Percentiles rank a stretch among this genome's conserved stretches.
phyloP scores from a whole-genome alignment of 2,329 filamentous ascomycete genomes.

The Aaosphaeria pasadenensis region DNA sequence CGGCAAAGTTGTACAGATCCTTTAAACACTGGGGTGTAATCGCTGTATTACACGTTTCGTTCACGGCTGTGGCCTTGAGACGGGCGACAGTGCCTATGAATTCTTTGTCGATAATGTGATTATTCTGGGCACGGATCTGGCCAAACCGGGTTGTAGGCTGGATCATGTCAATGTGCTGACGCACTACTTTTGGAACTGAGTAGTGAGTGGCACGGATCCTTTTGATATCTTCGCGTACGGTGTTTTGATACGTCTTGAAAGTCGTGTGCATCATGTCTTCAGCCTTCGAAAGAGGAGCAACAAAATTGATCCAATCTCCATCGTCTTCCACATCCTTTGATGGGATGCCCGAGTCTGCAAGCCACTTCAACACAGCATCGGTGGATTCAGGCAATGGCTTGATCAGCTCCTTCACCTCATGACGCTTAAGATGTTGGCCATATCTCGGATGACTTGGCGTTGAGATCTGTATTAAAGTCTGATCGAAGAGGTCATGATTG shows the following conservation, averaged over 20 bases:
- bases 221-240: conserved; percentile 37
- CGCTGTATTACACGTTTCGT: conserved; percentile 40
- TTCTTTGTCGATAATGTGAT: conserved; percentile 30
- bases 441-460: conserved; percentile 59
- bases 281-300: conserved; percentile 50
- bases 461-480: conserved; percentile 59
- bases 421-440: conserved; percentile 60
- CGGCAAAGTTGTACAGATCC: conserved; percentile 44
- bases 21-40: conserved; percentile 49
- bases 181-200: conserved; percentile 57
- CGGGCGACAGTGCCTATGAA: conserved; percentile 1
- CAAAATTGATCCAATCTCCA: conserved; percentile 62
- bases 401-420: conserved; percentile 55
- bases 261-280: conserved; percentile 56
- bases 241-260: conserved; percentile 56
- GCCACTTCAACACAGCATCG: conserved; percentile 54
- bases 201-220: conserved; percentile 59
- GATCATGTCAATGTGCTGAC: conserved; percentile 58
- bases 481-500: conserved; percentile 52
- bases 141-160: conserved; percentile 65
- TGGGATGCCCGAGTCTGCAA: conserved; percentile 50
- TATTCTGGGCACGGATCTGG: conserved; percentile 44
- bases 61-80: conserved; percentile 18
- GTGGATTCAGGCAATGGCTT: conserved; percentile 51
- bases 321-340: conserved; percentile 46